Evolutionary conservation across 257 asterid species (phyloP).

Genomic region (Salvia rosmarinus): DNA sequence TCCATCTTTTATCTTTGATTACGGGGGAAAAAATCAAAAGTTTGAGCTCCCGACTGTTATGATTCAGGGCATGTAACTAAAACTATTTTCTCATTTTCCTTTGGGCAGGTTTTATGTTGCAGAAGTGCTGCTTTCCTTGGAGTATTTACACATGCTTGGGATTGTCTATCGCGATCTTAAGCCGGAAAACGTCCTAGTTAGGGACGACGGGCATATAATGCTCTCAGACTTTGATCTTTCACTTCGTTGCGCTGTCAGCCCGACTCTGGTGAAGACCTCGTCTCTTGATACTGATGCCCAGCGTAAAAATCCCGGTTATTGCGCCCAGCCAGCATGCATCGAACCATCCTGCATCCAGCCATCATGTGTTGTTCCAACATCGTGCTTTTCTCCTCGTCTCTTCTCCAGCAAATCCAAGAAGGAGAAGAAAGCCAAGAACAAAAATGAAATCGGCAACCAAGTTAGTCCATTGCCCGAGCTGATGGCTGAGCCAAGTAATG

Average conservation of each 20-base stretch:
- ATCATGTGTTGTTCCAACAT: constrained; percentile 49
- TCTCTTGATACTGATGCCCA: constrained; percentile 40
- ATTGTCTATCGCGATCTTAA: constrained; percentile 64
- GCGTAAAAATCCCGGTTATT: constrained; percentile 38
- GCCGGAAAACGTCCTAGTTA: constrained; percentile 65
- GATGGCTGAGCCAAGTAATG: constrained; percentile 64
- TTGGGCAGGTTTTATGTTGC: constrained; percentile 63
- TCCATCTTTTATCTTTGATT: neutral
- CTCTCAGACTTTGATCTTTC: constrained; percentile 71
- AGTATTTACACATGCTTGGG: constrained; percentile 72
- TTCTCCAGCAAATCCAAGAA: constrained; percentile 59
- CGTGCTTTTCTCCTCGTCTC: constrained; percentile 57
- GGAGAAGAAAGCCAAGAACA: constrained; percentile 47
- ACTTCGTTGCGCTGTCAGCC: constrained; percentile 63
- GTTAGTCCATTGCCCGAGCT: constrained; percentile 59
- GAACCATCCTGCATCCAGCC: constrained; percentile 57
- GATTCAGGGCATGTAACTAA: neutral
- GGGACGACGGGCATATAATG: constrained; percentile 72
- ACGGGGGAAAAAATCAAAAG: neutral
- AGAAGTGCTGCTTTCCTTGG: constrained; percentile 59
- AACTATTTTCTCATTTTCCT: constrained; percentile 13
- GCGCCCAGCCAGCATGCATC: constrained; percentile 60
- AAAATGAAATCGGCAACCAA: constrained; percentile 50
- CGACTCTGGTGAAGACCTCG: constrained; percentile 55
- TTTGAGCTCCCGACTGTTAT: neutral